phyloP scores from a whole-genome alignment of 345 rosid species.

The Lepidium aucheri region DNA sequence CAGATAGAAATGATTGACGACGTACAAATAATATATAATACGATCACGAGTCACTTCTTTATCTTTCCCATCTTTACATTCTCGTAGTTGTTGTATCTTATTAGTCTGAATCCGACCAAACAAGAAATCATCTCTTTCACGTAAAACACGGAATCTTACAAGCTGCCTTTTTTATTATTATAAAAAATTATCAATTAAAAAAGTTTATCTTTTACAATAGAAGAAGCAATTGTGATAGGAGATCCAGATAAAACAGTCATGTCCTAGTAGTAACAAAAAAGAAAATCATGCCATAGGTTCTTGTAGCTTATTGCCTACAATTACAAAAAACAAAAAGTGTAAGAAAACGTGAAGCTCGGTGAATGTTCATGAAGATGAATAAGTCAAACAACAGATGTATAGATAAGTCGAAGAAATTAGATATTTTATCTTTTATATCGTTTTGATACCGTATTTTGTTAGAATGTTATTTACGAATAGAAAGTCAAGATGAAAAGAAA shows the following conservation, averaged over 20 bases:
- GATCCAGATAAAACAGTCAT: not conserved
- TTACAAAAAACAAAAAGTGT: not conserved
- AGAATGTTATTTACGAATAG: not conserved
- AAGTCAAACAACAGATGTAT: not conserved
- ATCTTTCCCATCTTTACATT: constrained; percentile 17
- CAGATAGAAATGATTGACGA: constrained; percentile 19
- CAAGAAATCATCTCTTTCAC: constrained; percentile 12
- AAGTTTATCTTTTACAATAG: not conserved
- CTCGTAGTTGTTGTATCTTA: constrained; percentile 17
- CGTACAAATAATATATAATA: constrained; percentile 10
- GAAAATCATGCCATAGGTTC: not conserved
- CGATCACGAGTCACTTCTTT: constrained; percentile 13
- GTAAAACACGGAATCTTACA: not conserved
- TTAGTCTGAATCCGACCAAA: constrained; percentile 14
- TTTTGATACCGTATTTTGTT: not conserved
- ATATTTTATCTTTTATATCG: not conserved
- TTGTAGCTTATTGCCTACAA: not conserved
- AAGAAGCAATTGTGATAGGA: not conserved
- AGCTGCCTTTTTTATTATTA: not conserved
- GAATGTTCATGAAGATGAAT: not conserved
- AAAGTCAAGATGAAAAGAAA: not conserved
- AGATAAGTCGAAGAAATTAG: not conserved
- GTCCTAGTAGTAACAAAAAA: not conserved
- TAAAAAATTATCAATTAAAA: not conserved
- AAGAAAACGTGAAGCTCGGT: not conserved